A percentile compares a stretch with the other conserved stretches of the same genome.
phyloP scores from a whole-genome alignment of 371 early-diverging fungal genomes.

The Mucor indicus region DNA sequence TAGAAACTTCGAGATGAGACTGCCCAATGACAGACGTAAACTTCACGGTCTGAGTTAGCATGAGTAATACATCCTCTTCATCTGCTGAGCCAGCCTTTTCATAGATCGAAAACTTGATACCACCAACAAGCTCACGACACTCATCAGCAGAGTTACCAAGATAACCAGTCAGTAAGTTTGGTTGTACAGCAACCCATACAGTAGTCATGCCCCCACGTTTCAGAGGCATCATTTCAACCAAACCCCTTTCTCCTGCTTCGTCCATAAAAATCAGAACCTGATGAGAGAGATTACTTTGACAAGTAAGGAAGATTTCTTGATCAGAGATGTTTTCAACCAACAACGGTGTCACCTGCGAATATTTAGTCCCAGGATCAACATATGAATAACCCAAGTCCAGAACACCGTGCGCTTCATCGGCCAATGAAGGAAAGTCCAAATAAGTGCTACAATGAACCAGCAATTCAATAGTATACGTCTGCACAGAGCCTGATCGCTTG shows the following conservation, averaged over 20 bases:
- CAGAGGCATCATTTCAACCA: constrained; percentile 55
- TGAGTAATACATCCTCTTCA: constrained; percentile 29
- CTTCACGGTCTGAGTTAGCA: constrained; percentile 72
- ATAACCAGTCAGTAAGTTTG: constrained; percentile 58
- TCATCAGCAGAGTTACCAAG: constrained; percentile 50
- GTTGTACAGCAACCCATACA: constrained; percentile 82
- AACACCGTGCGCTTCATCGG: constrained; percentile 53
- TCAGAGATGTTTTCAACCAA: constrained; percentile 69
- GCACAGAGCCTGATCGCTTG: constrained; percentile 22
- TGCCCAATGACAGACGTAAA: constrained; percentile 82
- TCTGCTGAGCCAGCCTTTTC: constrained; percentile 37
- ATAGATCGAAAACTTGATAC: constrained; percentile 71
- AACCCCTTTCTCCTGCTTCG: constrained; percentile 59
- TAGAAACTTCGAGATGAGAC: constrained; percentile 70
- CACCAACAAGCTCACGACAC: constrained; percentile 77
- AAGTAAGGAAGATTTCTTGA: constrained; percentile 64
- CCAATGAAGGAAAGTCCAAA: constrained; percentile 63
- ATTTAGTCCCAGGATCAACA: constrained; percentile 75
- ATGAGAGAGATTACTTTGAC: constrained; percentile 76
- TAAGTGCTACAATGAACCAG: constrained; percentile 59
- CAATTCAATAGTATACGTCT: constrained; percentile 56
- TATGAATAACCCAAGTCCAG: constrained; percentile 83
- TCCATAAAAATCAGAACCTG: constrained; percentile 83
- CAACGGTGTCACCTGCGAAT: constrained; percentile 72
- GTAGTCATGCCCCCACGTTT: constrained; percentile 53